Evolutionary conservation across 2,329 filamentous ascomycete species (phyloP).

Genomic region (Colletotrichum euphorbiae): DNA sequence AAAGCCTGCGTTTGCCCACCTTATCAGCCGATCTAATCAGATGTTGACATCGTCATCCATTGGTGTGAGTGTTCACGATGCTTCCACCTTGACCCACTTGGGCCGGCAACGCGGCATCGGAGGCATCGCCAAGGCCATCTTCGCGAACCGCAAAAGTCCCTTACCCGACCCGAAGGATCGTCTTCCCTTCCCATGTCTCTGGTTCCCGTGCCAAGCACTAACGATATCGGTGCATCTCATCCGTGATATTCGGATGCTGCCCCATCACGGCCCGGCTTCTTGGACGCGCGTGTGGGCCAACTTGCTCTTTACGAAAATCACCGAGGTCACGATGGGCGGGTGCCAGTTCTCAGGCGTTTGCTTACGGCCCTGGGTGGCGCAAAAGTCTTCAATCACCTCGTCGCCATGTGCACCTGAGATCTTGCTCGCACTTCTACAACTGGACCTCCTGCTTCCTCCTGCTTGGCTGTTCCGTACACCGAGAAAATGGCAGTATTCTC

Average conservation of each 20-base stretch:
- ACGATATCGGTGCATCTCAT: slow-evolving; percentile 5
- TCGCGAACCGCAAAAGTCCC: neutral
- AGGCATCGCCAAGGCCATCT: slow-evolving; percentile 2
- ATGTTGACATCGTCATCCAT: no score
- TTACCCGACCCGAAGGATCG: slow-evolving; percentile 21
- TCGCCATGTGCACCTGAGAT: neutral
- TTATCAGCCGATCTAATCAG: no score
- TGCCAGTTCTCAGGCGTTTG: neutral
- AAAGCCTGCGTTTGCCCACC: no score
- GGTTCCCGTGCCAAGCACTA: slow-evolving; percentile 4
- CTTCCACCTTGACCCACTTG: neutral
- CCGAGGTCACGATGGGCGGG: neutral
- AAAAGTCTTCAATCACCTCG: neutral
- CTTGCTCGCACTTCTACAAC: neutral
- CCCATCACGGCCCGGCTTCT: neutral
- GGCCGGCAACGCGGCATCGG: slow-evolving; percentile 15
- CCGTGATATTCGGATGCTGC: neutral
- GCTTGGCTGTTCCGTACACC: neutral
- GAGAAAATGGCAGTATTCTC: neutral
- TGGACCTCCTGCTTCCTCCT: neutral
- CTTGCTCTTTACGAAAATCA: neutral
- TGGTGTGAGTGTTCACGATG: neutral
- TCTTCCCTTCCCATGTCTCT: neutral
- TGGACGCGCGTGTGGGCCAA: neutral
- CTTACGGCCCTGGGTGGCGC: no score